These are phyloP conservation scores for Tephrocybe sp. DNA, from an alignment of 768 basidiomycete genomes.

Conservation along the genomic window DNA sequence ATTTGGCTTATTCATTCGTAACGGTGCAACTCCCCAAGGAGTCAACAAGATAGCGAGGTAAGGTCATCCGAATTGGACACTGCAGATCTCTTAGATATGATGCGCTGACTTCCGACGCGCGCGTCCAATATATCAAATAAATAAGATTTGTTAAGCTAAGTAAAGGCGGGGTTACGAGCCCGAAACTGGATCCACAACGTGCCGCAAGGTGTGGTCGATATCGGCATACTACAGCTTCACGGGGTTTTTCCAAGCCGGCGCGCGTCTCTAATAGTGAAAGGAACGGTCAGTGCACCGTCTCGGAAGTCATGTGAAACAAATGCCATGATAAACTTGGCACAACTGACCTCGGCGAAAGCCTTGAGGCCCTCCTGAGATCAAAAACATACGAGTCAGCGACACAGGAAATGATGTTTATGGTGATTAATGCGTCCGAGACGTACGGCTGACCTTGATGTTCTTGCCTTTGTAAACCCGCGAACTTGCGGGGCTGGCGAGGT, in stretches of 20 bases:
- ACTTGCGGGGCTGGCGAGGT: conserved; percentile 47
- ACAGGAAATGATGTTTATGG: background rate
- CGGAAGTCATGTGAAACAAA: background rate
- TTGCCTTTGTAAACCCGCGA: conserved; percentile 55
- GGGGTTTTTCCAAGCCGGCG: conserved; percentile 58
- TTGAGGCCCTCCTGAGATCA: conserved; percentile 61
- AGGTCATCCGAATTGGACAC: too few species aligned
- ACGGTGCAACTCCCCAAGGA: too few species aligned
- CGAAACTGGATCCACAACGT: background rate
- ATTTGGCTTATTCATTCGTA: too few species aligned
- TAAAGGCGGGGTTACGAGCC: conserved; percentile 1
- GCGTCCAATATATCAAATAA: too few species aligned
- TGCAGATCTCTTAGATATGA: too few species aligned
- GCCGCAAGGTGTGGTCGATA: background rate
- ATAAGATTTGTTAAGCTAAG: too few species aligned
- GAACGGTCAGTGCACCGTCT: background rate
- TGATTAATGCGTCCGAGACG: conserved; percentile 3
- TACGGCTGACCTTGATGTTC: conserved; percentile 64
- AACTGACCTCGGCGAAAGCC: conserved; percentile 65
- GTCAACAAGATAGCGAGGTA: too few species aligned
- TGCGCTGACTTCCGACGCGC: too few species aligned
- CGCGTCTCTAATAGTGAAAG: conserved; percentile 30
- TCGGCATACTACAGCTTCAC: conserved; percentile 43
- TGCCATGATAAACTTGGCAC: background rate
- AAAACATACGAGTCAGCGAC: conserved; percentile 7